These are phyloP conservation scores for Tricholoma flavovirens DNA, from an alignment of 768 basidiomycete genomes.

Conservation along the genomic window DNA sequence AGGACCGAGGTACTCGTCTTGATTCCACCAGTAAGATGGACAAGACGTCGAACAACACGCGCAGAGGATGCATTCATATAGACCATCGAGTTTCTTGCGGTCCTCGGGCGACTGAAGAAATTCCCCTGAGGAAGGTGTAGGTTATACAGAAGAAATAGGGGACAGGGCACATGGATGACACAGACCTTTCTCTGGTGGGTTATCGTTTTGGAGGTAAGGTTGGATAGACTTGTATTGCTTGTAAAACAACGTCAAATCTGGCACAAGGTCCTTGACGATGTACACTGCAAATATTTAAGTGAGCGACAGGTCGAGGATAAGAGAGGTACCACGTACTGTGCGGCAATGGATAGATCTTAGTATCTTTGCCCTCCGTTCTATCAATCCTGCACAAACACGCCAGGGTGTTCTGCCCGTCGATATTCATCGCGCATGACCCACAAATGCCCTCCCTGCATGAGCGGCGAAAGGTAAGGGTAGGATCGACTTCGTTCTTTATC, in stretches of 20 bases:
- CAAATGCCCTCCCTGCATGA: slow-evolving; percentile 96
- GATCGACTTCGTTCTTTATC: slow-evolving; percentile 98
- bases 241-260: slow-evolving; percentile 88
- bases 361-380: slow-evolving; percentile 58
- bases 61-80: slow-evolving; percentile 97
- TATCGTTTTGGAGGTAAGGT: slow-evolving; percentile 92
- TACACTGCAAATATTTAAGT: slow-evolving; percentile 59
- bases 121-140: slow-evolving; percentile 41
- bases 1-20: slow-evolving; percentile 96
- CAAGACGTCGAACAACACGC: slow-evolving; percentile 98
- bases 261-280: slow-evolving; percentile 97
- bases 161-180: background rate
- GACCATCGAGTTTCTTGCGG: slow-evolving; percentile 90
- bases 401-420: slow-evolving; percentile 96
- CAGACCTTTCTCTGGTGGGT: slow-evolving; percentile 65
- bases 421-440: slow-evolving; percentile 98
- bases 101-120: slow-evolving; percentile 88
- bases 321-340: slow-evolving; percentile 66
- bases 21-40: slow-evolving; percentile 99
- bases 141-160: background rate
- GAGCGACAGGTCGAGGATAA: background rate
- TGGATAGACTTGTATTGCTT: slow-evolving; percentile 99
- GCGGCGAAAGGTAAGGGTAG: slow-evolving; percentile 92
- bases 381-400: slow-evolving; percentile 97
- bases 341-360: slow-evolving; percentile 95